These are phyloP conservation scores for Malassezia caprae DNA, from an alignment of 1,284 basidiomycete species.

Conservation along the genomic window DNA sequence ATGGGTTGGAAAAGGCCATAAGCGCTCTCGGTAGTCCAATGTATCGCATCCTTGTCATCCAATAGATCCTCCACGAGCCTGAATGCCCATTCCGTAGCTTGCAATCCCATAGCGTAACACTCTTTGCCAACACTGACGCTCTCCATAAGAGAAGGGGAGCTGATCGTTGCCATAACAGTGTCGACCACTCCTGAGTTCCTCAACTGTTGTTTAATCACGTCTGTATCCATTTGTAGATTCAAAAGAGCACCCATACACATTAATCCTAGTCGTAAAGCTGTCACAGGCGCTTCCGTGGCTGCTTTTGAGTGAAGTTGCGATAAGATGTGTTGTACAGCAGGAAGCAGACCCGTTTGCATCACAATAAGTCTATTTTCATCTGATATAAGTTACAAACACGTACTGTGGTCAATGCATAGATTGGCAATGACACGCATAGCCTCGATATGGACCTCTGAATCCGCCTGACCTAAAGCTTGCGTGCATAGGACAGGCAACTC, in stretches of 20 bases:
- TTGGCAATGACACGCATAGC: slow-evolving; percentile 13
- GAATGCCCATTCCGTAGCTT: not conserved
- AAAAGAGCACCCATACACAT: slow-evolving; percentile 6
- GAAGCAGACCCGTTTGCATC: not conserved
- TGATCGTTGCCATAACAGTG: not conserved
- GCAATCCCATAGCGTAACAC: not conserved
- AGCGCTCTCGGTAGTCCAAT: not conserved
- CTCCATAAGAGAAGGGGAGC: not conserved
- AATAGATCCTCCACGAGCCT: not conserved
- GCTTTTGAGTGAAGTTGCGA: not conserved
- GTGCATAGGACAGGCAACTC: slow-evolving; percentile 2
- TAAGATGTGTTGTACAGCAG: not conserved
- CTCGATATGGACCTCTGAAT: not conserved
- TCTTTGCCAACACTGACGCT: not conserved
- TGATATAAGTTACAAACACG: not conserved
- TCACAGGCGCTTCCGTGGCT: no score
- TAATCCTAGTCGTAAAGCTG: not conserved
- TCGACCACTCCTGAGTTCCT: not conserved
- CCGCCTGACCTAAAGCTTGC: not conserved
- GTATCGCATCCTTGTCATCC: not conserved
- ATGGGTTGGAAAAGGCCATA: slow-evolving; percentile 56
- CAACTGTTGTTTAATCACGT: not conserved
- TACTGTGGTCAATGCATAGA: slow-evolving; percentile 13
- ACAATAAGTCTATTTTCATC: not conserved
- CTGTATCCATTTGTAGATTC: slow-evolving; percentile 13